Percentiles rank a stretch among this genome's conserved stretches.
Conservation (phyloP, 352 stramenopile species). For the Globisporangium canariense region DNA sequence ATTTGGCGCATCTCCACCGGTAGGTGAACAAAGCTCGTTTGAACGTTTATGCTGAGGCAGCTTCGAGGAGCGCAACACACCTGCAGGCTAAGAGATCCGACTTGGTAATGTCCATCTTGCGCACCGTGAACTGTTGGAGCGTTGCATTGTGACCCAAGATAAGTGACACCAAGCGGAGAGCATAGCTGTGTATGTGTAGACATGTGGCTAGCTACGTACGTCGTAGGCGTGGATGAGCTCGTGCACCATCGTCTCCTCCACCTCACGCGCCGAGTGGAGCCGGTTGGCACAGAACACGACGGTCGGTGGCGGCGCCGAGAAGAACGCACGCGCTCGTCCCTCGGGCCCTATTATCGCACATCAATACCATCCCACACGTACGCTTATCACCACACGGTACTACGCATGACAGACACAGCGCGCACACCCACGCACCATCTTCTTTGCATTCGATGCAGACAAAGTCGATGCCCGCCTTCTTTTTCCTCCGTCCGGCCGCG, state of each 20-base stretch:
- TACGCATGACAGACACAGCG: background rate
- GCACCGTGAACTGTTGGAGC: conserved; percentile 62
- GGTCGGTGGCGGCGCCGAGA: conserved; percentile 75
- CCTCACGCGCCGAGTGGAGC: conserved; percentile 61
- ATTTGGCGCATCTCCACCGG: background rate
- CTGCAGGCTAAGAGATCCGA: conserved; percentile 75
- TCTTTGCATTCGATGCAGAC: conserved; percentile 74
- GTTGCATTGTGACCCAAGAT: background rate
- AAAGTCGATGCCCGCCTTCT: conserved; percentile 48
- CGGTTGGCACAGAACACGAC: conserved; percentile 84
- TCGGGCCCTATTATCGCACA: conserved; percentile 43
- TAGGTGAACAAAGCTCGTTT: background rate
- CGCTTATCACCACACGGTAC: background rate
- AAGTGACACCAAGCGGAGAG: background rate
- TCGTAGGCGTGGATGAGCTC: conserved; percentile 86
- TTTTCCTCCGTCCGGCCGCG: conserved; percentile 11
- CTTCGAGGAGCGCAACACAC: conserved; percentile 17
- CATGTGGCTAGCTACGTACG: conserved; percentile 26
- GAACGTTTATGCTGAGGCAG: background rate
- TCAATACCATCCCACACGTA: background rate
- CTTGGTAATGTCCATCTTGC: conserved; percentile 86
- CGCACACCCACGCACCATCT: conserved; percentile 34
- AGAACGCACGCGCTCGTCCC: conserved; percentile 74
- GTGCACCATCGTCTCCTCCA: conserved; percentile 83
- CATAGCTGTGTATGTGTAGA: background rate